Conservation (phyloP, 2,329 filamentous ascomycete genomes). For the Aspergillus bombycis region DNA sequence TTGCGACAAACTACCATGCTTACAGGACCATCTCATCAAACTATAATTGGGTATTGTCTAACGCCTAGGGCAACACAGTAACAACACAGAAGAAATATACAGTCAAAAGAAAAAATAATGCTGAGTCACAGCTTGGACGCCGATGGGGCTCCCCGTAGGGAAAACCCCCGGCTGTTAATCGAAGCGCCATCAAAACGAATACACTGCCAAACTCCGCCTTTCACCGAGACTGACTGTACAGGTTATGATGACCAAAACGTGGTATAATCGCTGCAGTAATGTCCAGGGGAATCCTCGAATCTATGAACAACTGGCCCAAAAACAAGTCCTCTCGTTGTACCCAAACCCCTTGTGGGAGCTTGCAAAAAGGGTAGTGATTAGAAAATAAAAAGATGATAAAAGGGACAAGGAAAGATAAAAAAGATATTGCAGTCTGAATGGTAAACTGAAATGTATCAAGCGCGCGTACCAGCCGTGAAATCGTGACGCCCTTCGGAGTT, state of each 20-base stretch:
- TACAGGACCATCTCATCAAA: conserved; percentile 15
- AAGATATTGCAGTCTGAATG: conserved; percentile 18
- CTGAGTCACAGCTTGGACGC: conserved; percentile 45
- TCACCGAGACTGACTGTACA: conserved; percentile 14
- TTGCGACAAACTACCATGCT: conserved; percentile 2
- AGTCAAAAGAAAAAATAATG: conserved; percentile 26
- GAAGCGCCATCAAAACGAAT: conserved; percentile 17
- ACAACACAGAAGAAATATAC: conserved; percentile 26
- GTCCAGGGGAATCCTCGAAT: conserved; percentile 6
- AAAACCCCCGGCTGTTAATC: conserved; percentile 18
- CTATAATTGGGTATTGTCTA: conserved; percentile 39
- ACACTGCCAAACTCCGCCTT: conserved; percentile 20
- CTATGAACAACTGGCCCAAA: conserved; percentile 22
- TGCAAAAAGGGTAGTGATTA: conserved; percentile 12
- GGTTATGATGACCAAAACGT: conserved; percentile 7
- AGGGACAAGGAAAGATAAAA: conserved; percentile 12
- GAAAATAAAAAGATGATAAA: conserved; percentile 7
- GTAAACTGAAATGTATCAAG: conserved; percentile 18
- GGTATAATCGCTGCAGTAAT: conserved; percentile 5
- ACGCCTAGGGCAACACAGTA: conserved; percentile 31
- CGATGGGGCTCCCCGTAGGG: conserved; percentile 16
- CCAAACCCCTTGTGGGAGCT: conserved; percentile 2
- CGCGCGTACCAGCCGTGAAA: conserved; percentile 25
- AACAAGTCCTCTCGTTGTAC: conserved; percentile 10
- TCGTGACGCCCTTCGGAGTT: conserved; percentile 19